phyloP scores from a whole-genome alignment of 805 yeast genomes.

The Pichia pseudocactophila region DNA sequence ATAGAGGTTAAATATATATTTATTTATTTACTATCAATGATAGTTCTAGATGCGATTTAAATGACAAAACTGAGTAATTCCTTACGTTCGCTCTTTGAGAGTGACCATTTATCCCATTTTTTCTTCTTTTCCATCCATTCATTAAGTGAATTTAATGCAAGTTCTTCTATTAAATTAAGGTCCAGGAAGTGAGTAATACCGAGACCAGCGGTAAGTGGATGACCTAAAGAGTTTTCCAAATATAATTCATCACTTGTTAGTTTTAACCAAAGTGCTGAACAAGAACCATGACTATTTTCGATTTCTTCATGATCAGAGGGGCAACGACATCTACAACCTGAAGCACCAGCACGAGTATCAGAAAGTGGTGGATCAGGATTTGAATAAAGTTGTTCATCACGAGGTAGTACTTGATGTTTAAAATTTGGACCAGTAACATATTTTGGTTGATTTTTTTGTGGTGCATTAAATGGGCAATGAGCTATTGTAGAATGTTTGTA shows the following conservation, averaged over 20 bases:
- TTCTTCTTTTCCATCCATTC: conserved; percentile 15
- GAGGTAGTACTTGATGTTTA: conserved; percentile 25
- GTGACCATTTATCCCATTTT: conserved; percentile 21
- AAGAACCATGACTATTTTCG: conserved; percentile 46
- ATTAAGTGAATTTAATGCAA: conserved; percentile 18
- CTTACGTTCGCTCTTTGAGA: conserved; percentile 17
- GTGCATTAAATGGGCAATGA: conserved; percentile 75
- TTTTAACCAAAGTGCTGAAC: conserved; percentile 43
- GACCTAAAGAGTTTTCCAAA: conserved; percentile 1
- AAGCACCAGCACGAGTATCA: conserved; percentile 51
- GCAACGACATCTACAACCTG: conserved; percentile 85
- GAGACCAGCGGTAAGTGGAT: conserved; percentile 1
- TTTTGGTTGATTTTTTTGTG: conserved; percentile 34
- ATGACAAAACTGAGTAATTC: background rate
- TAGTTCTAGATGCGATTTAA: background rate
- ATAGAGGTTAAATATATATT: no score
- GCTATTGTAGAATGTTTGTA: conserved; percentile 71
- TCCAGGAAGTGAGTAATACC: conserved; percentile 16
- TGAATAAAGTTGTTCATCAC: conserved; percentile 32
- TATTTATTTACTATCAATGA: no score
- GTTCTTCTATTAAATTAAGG: conserved; percentile 24
- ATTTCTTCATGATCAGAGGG: conserved; percentile 45
- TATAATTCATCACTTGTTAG: conserved; percentile 21
- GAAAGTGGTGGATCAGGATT: conserved; percentile 19
- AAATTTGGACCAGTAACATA: conserved; percentile 31